phyloP scores from a whole-genome alignment of 305 asterid genomes.

The Petunia hybrid region DNA sequence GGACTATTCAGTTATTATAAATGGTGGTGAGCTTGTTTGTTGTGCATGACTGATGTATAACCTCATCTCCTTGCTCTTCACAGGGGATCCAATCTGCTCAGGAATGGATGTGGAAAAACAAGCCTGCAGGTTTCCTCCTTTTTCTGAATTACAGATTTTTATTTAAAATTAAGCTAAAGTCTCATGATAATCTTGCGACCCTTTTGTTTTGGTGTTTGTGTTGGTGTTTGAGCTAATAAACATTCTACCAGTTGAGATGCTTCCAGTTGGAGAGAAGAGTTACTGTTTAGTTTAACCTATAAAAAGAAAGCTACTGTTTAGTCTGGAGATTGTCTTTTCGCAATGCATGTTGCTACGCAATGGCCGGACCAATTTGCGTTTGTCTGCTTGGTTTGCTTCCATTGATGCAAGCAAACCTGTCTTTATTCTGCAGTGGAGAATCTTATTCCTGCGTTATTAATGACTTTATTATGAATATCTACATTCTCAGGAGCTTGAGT shows the following conservation, averaged over 20 bases:
- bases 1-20: not conserved
- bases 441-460: not conserved
- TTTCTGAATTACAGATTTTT: slow-evolving; percentile 8
- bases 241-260: slow-evolving; percentile 9
- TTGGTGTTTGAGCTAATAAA: slow-evolving; percentile 9
- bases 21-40: not conserved
- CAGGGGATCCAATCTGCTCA: slow-evolving; percentile 61
- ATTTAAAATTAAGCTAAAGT: not conserved
- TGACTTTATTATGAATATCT: not conserved
- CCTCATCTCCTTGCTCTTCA: slow-evolving; percentile 28
- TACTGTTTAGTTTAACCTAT: not conserved
- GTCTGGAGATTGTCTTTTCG: not conserved
- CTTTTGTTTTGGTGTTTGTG: not conserved
- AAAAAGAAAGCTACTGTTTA: no score
- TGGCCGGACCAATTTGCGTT: slow-evolving; percentile 16
- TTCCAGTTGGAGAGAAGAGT: slow-evolving; percentile 10
- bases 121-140: slow-evolving; percentile 43
- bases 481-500: slow-evolving; percentile 24
- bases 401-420: not conserved
- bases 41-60: not conserved
- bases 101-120: slow-evolving; percentile 68
- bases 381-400: not conserved
- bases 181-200: slow-evolving; percentile 12
- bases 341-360: not conserved
- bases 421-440: slow-evolving; percentile 18